These are phyloP conservation scores for Talaromyces thailandensis DNA, from an alignment of 495 filamentous ascomycete species.

Conservation along the genomic window DNA sequence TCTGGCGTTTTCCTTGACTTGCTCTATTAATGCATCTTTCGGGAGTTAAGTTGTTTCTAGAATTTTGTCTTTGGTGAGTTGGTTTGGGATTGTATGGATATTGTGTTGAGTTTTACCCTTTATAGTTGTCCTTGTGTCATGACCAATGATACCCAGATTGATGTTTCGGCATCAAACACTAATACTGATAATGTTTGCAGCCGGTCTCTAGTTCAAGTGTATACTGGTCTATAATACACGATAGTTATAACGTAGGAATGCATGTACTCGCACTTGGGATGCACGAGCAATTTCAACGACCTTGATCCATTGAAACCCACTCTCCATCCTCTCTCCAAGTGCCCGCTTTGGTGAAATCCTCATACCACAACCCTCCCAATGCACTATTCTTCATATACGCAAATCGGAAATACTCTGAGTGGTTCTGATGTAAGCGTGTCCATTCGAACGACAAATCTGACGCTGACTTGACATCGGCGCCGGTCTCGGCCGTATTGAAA, in stretches of 20 bases:
- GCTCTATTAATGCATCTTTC: background rate
- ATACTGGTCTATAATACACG: background rate
- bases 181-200: background rate
- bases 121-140: background rate
- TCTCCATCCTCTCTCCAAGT: constrained; percentile 53
- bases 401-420: constrained; percentile 73
- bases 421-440: constrained; percentile 29
- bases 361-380: constrained; percentile 46
- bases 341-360: constrained; percentile 73
- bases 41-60: background rate
- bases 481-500: constrained; percentile 14
- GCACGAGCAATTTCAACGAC: background rate
- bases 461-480: constrained; percentile 27
- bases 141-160: background rate
- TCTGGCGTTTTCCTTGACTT: background rate
- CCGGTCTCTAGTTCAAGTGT: background rate
- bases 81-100: background rate
- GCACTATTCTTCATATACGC: constrained; percentile 51
- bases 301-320: constrained; percentile 33
- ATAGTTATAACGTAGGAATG: background rate
- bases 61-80: background rate
- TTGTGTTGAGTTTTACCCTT: background rate
- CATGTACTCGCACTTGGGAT: no score
- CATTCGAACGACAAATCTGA: constrained; percentile 28
- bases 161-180: background rate